phyloP scores from a whole-genome alignment of 2,329 filamentous ascomycete genomes.

The Sarocladium oryzae region DNA sequence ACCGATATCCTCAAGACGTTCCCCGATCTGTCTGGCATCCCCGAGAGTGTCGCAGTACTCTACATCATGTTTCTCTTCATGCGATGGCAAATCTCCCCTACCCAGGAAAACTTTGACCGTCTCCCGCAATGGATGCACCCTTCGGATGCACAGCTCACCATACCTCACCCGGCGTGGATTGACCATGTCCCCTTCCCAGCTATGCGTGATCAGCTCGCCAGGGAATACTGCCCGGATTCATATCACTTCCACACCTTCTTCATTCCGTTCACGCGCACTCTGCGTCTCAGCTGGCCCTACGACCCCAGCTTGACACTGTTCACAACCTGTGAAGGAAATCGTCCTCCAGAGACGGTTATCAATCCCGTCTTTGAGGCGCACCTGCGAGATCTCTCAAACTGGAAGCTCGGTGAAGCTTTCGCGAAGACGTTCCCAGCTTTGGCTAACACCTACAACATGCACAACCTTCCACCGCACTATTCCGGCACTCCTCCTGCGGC shows the following conservation, averaged over 20 bases:
- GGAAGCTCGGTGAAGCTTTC: conserved; percentile 70
- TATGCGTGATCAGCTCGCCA: conserved; percentile 63
- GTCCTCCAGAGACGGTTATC: conserved; percentile 56
- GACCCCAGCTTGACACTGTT: conserved; percentile 65
- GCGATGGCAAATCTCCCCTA: conserved; percentile 78
- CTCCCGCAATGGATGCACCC: conserved; percentile 70
- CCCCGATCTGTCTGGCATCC: conserved; percentile 68
- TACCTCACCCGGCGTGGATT: conserved; percentile 71
- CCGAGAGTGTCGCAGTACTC: conserved; percentile 74
- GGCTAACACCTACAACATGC: conserved; percentile 23
- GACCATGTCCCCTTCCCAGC: conserved; percentile 75
- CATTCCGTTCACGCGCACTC: conserved; percentile 68
- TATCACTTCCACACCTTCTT: conserved; percentile 77
- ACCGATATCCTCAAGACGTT: conserved; percentile 83
- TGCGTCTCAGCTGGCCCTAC: conserved; percentile 81
- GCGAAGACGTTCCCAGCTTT: conserved; percentile 53
- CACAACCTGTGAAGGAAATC: conserved; percentile 45
- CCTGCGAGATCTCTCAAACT: conserved; percentile 68
- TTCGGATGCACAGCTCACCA: conserved; percentile 56
- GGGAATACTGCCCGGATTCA: conserved; percentile 37
- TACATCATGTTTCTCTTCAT: conserved; percentile 84
- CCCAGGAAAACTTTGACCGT: conserved; percentile 70
- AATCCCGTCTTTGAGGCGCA: conserved; percentile 85
- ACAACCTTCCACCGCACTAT: conserved; percentile 3
- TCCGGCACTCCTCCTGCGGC: not conserved